Evolutionary conservation across 352 stramenopile species (phyloP).

Genomic region (Saprolegnia diclina): DNA sequence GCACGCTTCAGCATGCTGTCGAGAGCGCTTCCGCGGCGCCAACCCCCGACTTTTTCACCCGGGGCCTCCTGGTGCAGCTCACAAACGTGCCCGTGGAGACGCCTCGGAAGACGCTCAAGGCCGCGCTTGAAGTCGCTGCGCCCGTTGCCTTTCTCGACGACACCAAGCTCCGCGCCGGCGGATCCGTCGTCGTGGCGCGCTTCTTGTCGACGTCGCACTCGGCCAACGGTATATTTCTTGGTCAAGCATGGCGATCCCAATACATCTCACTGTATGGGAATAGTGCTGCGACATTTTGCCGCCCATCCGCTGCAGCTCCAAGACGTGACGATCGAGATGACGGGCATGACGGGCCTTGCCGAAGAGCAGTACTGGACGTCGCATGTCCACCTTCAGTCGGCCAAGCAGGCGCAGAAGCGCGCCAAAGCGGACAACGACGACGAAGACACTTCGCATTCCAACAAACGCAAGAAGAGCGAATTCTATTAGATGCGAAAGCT

Average conservation of each 20-base stretch:
- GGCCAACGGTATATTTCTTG: neutral
- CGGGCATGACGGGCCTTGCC: neutral
- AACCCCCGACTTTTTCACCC: constrained; percentile 18
- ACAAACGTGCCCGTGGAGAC: constrained; percentile 10
- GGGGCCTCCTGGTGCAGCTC: constrained; percentile 2
- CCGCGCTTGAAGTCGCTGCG: constrained; percentile 10
- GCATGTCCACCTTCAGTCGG: neutral
- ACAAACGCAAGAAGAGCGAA: neutral
- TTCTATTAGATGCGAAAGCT: constrained; percentile 66
- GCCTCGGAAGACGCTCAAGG: constrained; percentile 20
- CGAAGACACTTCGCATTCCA: neutral
- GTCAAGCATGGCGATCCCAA: neutral
- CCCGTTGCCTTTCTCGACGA: constrained; percentile 25
- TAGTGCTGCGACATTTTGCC: constrained; percentile 17
- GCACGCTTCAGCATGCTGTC: constrained; percentile 15
- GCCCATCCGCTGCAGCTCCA: constrained; percentile 5
- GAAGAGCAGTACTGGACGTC: constrained; percentile 21
- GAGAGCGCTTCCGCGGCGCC: neutral
- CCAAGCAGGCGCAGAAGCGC: constrained; percentile 14
- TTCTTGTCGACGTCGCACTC: constrained; percentile 24
- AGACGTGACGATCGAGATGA: neutral
- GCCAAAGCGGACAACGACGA: constrained; percentile 29
- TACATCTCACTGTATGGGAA: neutral
- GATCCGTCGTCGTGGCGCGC: neutral
- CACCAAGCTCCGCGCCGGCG: constrained; percentile 20